Percentiles rank a stretch among this genome's conserved stretches.
Evolutionary conservation across 768 basidiomycete species (phyloP).

Genomic region (Amanita thiersii): DNA sequence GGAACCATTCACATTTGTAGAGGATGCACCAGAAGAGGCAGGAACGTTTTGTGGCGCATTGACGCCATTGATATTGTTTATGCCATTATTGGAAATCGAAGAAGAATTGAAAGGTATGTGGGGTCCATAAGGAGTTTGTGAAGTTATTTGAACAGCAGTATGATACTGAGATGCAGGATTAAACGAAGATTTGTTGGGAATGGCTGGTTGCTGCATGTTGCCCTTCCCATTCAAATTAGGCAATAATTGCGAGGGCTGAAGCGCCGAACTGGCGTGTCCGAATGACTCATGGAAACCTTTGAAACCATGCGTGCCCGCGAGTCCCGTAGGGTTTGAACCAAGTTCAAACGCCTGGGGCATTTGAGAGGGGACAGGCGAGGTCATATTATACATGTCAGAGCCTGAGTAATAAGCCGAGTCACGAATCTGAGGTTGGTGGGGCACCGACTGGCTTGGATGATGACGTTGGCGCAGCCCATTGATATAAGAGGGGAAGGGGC

Average conservation of each 20-base stretch:
- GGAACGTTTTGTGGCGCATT: slow-evolving; percentile 18
- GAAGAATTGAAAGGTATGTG: slow-evolving; percentile 41
- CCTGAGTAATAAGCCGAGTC: slow-evolving; percentile 27
- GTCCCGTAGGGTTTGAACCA: slow-evolving; percentile 16
- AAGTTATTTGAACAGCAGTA: slow-evolving; percentile 42
- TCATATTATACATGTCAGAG: slow-evolving; percentile 23
- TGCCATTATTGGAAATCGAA: slow-evolving; percentile 15
- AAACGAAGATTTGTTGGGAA: slow-evolving; percentile 18
- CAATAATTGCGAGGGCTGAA: neutral
- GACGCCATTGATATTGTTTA: slow-evolving; percentile 7
- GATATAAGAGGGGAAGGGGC: slow-evolving; percentile 31
- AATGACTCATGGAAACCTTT: slow-evolving; percentile 4
- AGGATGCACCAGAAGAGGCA: slow-evolving; percentile 16
- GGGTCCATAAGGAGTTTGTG: slow-evolving; percentile 72
- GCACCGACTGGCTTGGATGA: slow-evolving; percentile 24
- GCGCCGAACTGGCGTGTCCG: slow-evolving; percentile 1
- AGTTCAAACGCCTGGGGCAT: slow-evolving; percentile 27
- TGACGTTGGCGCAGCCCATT: slow-evolving; percentile 35
- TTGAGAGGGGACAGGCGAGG: slow-evolving; percentile 32
- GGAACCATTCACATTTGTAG: slow-evolving; percentile 18
- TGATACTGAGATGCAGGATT: slow-evolving; percentile 15
- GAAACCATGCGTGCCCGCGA: slow-evolving; percentile 12
- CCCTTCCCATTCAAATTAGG: slow-evolving; percentile 1
- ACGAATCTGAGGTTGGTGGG: slow-evolving; percentile 17
- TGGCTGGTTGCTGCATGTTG: slow-evolving; percentile 1